A percentile compares a stretch with the other conserved stretches of the same genome.
phyloP scores from a whole-genome alignment of 2,329 filamentous ascomycete species.

The Orbilia blumenaviensis region DNA sequence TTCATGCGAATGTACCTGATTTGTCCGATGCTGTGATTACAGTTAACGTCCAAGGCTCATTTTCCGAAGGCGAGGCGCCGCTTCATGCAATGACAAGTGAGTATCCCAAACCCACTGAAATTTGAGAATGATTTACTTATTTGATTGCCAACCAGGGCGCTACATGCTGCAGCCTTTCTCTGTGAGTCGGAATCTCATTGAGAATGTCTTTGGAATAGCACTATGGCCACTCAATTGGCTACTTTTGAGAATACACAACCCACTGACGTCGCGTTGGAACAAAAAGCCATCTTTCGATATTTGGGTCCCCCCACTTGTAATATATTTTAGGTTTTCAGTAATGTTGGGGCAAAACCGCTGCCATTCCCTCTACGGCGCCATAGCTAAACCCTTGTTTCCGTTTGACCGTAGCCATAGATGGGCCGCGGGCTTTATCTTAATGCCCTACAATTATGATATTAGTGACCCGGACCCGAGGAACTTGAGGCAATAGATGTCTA shows the following conservation, averaged over 20 bases:
- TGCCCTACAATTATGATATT: no score
- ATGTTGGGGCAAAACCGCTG: no score
- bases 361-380: no score
- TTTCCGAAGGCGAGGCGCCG: neutral
- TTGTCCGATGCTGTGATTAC: slow-evolving; percentile 1
- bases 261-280: no score
- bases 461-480: neutral
- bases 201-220: neutral
- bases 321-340: no score
- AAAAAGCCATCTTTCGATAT: no score
- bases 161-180: neutral
- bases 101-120: neutral
- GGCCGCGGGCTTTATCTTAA: no score
- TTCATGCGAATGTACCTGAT: neutral
- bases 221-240: no score
- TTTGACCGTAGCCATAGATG: no score
- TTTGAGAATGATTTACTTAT: neutral
- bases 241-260: no score
- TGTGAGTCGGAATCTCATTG: neutral
- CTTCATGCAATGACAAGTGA: neutral
- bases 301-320: no score
- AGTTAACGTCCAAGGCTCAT: neutral
- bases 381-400: no score
- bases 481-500: neutral
- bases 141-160: neutral